phyloP scores from a whole-genome alignment of 2,329 filamentous ascomycete species.

The Ploettnerulaceae sp. region DNA sequence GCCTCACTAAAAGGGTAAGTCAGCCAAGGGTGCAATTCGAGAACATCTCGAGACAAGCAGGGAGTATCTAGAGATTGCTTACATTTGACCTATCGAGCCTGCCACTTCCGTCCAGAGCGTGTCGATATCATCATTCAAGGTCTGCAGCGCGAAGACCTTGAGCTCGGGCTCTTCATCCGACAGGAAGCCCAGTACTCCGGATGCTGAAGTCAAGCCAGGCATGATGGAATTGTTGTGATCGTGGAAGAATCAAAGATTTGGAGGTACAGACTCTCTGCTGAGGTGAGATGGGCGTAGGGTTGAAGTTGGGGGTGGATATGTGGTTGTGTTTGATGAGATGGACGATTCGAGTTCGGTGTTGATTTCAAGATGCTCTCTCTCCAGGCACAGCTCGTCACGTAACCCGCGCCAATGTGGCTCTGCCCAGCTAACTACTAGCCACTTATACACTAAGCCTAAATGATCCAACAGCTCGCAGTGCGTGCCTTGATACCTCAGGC shows the following conservation, averaged over 20 bases:
- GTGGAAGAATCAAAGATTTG: background rate
- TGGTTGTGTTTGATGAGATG: background rate
- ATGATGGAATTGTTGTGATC: slow-evolving; percentile 44
- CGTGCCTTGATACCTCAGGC: background rate
- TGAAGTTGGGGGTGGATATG: background rate
- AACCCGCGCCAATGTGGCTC: too few relatives aligned
- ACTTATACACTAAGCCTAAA: too few relatives aligned
- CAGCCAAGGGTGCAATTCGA: slow-evolving; percentile 10
- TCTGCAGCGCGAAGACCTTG: slow-evolving; percentile 90
- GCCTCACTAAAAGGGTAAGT: slow-evolving; percentile 64
- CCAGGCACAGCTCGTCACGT: slow-evolving; percentile 20
- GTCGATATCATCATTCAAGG: slow-evolving; percentile 93
- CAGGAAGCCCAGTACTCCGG: slow-evolving; percentile 90
- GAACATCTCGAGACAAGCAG: background rate
- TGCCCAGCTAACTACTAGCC: too few relatives aligned
- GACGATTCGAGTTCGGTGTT: slow-evolving; percentile 8
- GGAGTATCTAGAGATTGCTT: too few relatives aligned
- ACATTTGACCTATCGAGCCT: slow-evolving; percentile 90
- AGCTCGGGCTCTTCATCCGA: slow-evolving; percentile 92
- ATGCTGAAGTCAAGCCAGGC: slow-evolving; percentile 91
- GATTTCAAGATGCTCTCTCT: slow-evolving; percentile 5
- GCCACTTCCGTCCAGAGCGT: slow-evolving; percentile 97
- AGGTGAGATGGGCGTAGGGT: background rate
- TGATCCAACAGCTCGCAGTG: too few relatives aligned
- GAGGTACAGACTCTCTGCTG: background rate